Evolutionary conservation across 257 asterid species (phyloP), one percentile per base, ranked within the genome.

Genomic region (Ballota nigra): DNA sequence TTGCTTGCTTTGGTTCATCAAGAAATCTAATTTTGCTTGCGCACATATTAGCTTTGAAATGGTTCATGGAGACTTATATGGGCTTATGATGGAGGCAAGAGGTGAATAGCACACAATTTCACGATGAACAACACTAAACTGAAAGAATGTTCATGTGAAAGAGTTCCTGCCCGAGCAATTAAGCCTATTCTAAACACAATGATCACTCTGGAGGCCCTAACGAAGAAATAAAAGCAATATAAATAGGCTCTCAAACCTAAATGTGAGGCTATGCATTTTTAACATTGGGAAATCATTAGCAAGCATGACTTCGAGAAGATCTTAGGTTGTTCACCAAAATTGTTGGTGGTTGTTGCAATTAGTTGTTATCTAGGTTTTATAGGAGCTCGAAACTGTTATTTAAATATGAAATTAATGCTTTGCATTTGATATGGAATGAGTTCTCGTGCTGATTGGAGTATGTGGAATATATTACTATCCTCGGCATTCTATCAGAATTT

Each of bases 391-490:
- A 36, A 26, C 18, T 49, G 61, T 19, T 28, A 53, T 63, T 28
- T 6, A 29, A 24, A 31, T 33, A 23, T 41, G 53, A 41, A 15
- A 29, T 60, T 66, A 18, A 22, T 66, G 63, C 51, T 59, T 1
- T 33, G 43, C 47, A 29, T 24, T 71, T 28, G 29, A 58, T 62
- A 56, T 70, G 66, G 45, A 22, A 66, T 47, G 40, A 38, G 26
- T 55, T n/a, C n/a, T 45, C 29, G 8, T 24, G 19, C 51, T 33
- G n/a, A 6, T 63, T 19, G 12, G 49, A 18, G 20, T 68, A 41
- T 24, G 64, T 51, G 51, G 40, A 64, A 26, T 65, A 67, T 77
- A 49, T 72, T 68, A 31, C 24, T 40, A 10, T 45, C 31, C 2
- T 3, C 15, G 29, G 10, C 47, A 13, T 57, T 23, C 5, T 4